These are phyloP conservation scores for Solanum hybrid DNA, from an alignment of 305 asterid genomes.

Conservation along the genomic window DNA sequence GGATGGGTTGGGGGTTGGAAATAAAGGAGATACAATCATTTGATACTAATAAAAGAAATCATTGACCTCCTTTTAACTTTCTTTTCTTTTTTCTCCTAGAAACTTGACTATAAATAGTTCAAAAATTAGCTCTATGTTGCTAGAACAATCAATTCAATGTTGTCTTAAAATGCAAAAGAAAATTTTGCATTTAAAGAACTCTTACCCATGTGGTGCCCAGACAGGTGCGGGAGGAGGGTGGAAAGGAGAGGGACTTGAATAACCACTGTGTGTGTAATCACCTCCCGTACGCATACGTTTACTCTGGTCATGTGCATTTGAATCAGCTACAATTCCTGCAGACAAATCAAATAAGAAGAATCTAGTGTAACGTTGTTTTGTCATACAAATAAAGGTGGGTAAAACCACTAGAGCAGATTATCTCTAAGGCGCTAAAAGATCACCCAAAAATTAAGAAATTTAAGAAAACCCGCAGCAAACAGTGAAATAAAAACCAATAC, in stretches of 20 bases:
- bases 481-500: neutral
- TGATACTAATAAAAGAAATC: neutral
- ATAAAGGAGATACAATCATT: neutral
- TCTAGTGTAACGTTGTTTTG: neutral
- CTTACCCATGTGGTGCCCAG: slow-evolving; percentile 94
- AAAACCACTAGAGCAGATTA: neutral
- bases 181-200: neutral
- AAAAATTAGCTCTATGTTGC: neutral
- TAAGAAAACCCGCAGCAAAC: neutral
- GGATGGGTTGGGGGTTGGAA: neutral
- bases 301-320: slow-evolving; percentile 83
- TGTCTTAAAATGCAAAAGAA: neutral
- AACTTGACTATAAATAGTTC: neutral
- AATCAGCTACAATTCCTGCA: slow-evolving; percentile 75
- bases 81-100: neutral
- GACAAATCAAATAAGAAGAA: neutral
- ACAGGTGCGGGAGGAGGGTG: slow-evolving; percentile 91
- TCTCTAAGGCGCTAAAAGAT: neutral
- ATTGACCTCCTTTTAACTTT: neutral
- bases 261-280: slow-evolving; percentile 78
- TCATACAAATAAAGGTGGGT: neutral
- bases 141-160: neutral
- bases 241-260: slow-evolving; percentile 84
- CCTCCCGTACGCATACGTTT: slow-evolving; percentile 94
- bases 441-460: neutral